These are phyloP conservation scores for Nigrospora osmanthi DNA, from an alignment of 2,329 filamentous ascomycete genomes.

Conservation along the genomic window DNA sequence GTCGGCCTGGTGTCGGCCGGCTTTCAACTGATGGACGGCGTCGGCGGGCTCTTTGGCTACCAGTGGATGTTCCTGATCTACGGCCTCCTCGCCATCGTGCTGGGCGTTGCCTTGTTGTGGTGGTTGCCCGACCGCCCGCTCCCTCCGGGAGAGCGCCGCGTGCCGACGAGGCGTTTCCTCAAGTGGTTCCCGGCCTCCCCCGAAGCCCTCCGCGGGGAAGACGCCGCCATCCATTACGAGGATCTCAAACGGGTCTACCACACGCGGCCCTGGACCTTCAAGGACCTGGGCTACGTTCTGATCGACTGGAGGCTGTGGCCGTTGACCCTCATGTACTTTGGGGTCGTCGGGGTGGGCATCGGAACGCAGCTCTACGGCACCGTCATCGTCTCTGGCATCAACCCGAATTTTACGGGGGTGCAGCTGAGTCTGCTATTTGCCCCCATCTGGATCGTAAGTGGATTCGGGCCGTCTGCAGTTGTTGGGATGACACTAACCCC, in stretches of 20 bases:
- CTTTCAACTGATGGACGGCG: constrained; percentile 84
- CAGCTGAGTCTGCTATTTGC: constrained; percentile 77
- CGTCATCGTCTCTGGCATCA: constrained; percentile 75
- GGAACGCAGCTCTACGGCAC: constrained; percentile 84
- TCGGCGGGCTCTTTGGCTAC: constrained; percentile 69
- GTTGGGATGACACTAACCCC: constrained; percentile 1
- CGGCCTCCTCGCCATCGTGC: constrained; percentile 63
- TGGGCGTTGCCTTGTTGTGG: constrained; percentile 72
- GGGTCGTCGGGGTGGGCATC: constrained; percentile 86
- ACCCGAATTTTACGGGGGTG: constrained; percentile 63
- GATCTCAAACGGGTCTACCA: constrained; percentile 79
- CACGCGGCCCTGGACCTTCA: constrained; percentile 61
- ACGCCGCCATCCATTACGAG: constrained; percentile 75
- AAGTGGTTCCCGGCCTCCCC: constrained; percentile 61
- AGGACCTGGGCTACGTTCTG: constrained; percentile 62
- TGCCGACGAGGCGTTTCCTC: constrained; percentile 37
- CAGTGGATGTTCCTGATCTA: constrained; percentile 93
- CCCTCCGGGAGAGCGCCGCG: constrained; percentile 56
- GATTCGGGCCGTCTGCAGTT: background rate
- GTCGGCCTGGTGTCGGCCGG: constrained; percentile 85
- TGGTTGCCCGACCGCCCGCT: constrained; percentile 83
- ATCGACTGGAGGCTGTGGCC: constrained; percentile 88
- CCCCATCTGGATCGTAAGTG: constrained; percentile 80
- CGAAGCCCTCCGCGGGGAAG: constrained; percentile 67
- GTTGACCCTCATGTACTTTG: constrained; percentile 85